A percentile compares a stretch with the other conserved stretches of the same genome.
These are phyloP conservation scores for Parietaria judaica DNA, from an alignment of 306 rosid genomes.

Conservation along the genomic window DNA sequence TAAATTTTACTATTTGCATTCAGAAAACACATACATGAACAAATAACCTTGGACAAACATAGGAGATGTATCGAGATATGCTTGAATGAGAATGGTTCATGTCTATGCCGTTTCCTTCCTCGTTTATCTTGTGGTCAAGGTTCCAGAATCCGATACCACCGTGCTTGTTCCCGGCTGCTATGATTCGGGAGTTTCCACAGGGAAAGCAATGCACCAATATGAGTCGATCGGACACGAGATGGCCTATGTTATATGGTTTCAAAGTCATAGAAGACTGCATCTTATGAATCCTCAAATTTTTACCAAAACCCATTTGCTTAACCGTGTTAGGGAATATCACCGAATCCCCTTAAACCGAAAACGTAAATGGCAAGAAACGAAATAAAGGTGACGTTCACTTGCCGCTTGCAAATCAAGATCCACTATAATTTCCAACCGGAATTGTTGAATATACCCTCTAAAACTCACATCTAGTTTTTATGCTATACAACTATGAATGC, in stretches of 20 bases:
- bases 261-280: constrained; percentile 39
- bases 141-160: constrained; percentile 82
- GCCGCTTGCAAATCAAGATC: no score
- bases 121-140: constrained; percentile 28
- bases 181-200: constrained; percentile 35
- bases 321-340: background rate
- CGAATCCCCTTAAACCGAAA: no score
- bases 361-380: no score
- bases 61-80: constrained; percentile 51
- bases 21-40: no score
- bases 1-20: no score
- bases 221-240: constrained; percentile 52
- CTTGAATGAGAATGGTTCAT: constrained; percentile 57
- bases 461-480: no score
- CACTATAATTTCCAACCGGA: no score
- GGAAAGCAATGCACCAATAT: constrained; percentile 44
- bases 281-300: constrained; percentile 7
- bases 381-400: no score
- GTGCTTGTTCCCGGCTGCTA: constrained; percentile 52
- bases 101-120: constrained; percentile 23
- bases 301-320: background rate
- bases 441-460: no score
- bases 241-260: constrained; percentile 46
- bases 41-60: constrained; percentile 60
- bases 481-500: no score